Percentiles rank a stretch among this genome's conserved stretches.
These are phyloP conservation scores for Stachybotrys chartarum DNA, from an alignment of 2,329 filamentous ascomycete genomes.

Conservation along the genomic window DNA sequence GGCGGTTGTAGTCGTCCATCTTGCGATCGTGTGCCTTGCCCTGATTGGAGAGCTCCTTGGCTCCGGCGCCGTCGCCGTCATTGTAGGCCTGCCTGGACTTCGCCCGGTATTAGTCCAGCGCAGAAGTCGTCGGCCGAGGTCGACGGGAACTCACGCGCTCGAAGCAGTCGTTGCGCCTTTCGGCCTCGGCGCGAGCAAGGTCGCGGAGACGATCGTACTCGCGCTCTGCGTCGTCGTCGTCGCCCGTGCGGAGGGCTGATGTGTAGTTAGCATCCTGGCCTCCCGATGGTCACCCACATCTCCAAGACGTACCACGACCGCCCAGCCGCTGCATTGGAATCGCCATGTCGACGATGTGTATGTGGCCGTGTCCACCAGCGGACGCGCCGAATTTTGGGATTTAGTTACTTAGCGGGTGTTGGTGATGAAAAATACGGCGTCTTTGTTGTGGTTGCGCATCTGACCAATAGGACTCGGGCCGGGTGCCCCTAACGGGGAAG, in stretches of 20 bases:
- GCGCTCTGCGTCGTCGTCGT: conserved; percentile 61
- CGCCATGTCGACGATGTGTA: conserved; percentile 18
- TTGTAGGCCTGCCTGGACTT: conserved; percentile 75
- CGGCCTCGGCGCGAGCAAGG: conserved; percentile 72
- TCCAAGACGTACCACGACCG: conserved; percentile 32
- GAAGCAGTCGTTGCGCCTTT: conserved; percentile 72
- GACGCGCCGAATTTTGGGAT: not conserved
- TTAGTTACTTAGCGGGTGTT: not conserved
- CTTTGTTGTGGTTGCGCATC: not conserved
- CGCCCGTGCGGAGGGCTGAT: conserved; percentile 68
- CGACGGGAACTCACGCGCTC: conserved; percentile 46
- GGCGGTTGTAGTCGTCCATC: conserved; percentile 84
- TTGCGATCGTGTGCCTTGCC: conserved; percentile 76
- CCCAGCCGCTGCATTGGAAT: conserved; percentile 37
- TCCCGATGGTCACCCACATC: not conserved
- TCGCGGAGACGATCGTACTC: conserved; percentile 91
- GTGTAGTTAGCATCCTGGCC: not conserved
- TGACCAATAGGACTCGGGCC: not conserved
- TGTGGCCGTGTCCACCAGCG: not conserved
- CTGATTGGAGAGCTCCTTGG: conserved; percentile 77
- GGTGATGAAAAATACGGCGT: not conserved
- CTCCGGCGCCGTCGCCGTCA: conserved; percentile 72
- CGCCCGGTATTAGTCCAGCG: not conserved
- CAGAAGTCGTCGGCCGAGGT: too few species aligned
- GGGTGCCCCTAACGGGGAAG: not conserved